Evolutionary conservation across 192 early-diverging fungal species (phyloP).

Genomic region (Podila verticillata): DNA sequence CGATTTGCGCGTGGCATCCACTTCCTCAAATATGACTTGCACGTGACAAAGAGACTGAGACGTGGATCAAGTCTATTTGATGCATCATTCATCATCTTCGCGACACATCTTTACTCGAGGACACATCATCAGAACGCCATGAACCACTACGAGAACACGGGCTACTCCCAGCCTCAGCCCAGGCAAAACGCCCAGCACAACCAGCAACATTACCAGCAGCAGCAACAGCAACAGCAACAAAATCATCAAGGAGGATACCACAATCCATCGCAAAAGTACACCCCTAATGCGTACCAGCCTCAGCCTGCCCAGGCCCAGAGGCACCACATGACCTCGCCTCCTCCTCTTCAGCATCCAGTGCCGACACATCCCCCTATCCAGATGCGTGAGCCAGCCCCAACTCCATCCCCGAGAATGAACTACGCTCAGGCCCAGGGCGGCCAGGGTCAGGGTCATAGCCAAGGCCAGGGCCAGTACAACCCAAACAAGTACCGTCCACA

Average conservation of each 20-base stretch:
- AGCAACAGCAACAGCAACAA: constrained; percentile 16
- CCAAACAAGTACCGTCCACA: constrained; percentile 51
- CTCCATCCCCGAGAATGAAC: constrained; percentile 57
- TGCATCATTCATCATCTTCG: not conserved
- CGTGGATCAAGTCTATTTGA: no score
- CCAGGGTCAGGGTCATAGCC: constrained; percentile 7
- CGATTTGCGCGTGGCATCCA: no score
- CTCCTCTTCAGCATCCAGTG: constrained; percentile 69
- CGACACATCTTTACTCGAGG: not conserved
- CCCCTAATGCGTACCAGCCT: constrained; percentile 45
- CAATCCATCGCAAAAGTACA: constrained; percentile 33
- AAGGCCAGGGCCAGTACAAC: constrained; percentile 8
- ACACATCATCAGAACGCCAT: constrained; percentile 9
- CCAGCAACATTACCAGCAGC: constrained; percentile 26
- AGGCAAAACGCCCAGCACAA: constrained; percentile 38
- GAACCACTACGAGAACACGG: constrained; percentile 43
- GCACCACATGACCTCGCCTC: constrained; percentile 56
- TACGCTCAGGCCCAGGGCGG: constrained; percentile 37
- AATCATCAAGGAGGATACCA: constrained; percentile 15
- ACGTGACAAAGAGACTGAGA: not conserved
- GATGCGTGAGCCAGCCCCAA: constrained; percentile 54
- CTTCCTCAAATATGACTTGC: no score
- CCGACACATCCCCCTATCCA: constrained; percentile 69
- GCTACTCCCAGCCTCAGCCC: constrained; percentile 39
- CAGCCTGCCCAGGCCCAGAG: constrained; percentile 17